Evolutionary conservation across 345 rosid species (phyloP), one percentile per base, ranked within the genome.

Genomic region (Laguncularia racemosa): DNA sequence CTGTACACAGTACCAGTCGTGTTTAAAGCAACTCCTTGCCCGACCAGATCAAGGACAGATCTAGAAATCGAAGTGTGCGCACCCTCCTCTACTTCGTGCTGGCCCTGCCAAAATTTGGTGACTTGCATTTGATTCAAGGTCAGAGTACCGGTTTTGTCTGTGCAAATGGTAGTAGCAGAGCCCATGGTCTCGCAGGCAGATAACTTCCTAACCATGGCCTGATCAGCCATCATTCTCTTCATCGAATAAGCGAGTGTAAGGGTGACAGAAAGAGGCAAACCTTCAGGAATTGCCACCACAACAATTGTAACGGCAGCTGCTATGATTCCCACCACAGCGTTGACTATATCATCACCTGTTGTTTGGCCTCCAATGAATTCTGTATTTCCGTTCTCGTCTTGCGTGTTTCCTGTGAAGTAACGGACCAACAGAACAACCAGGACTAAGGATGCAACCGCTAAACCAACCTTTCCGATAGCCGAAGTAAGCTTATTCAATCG

Each of bases 111-210:
- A 56, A 84, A 77, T 61, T 73, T 75, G 0, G 80, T 82, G 52
- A 85, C 95, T 52, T 61, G 75, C 95, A 88, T 88, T 49, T 65
- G 61, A 63, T 85, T 85, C 56, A 78, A 62, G 5, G 97, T 90
- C 26, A 91, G 79, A n/a, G 91, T 85, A 13, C 96, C 96, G 11
- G 95, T 88, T 76, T 83, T 91, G 38, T 87, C 88, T 0, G 92
- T 90, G 55, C 93, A 87, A 0, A 90, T 81, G 13, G 69, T 71
- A 2, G 92, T 82, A 1, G 93, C 91, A 10, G 90, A 90, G n/a
- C 95, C 91, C 88, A 90, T 90, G 2, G 93, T 86, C 63, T 90
- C 97, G 23, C 95, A 89, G 3, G 96, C 89, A 0, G 91, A 69
- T 16, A 84, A 81, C 73, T 83, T 83, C 44, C 91, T 71, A 44